Base-by-base conservation (phyloP, 2,329 filamentous ascomycete species). In the Talaromyces piceae region DNA sequence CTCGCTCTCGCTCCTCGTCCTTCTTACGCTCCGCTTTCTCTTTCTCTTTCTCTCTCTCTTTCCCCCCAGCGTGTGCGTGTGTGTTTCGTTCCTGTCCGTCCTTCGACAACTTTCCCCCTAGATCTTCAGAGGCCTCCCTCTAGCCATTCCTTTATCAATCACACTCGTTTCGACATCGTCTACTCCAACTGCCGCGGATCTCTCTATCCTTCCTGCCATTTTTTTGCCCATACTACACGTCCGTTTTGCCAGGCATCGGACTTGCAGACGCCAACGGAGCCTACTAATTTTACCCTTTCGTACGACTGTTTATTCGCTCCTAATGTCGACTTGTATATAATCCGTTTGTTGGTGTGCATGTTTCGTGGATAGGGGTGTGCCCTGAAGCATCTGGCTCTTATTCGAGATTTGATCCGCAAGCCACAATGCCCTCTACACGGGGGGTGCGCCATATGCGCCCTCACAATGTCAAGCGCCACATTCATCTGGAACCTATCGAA, bases 371-470 rank as follows among this genome's bases (percentile, higher is more conserved):
- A 25, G 23, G 23, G 39, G 39, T 26, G 20, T 43, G 2, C 20
- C 39, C 39, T 43, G 11, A 25, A 43, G 22, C 20, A 43, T 23
- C 39, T 25, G 39, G 20, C 22, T 43, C 20, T 23, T 26, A 12
- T 22, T 22, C 13, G 39, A 13, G 22, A 20, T 43, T n/a, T 9
- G 39, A 25, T 23, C 39, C 22, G 41, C 16, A 46, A 33, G 49
- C 49, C 41, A 56, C 47, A 51, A 64, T 64, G 62, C 56, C 57
- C 52, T 56, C 57, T 30, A 54, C 54, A 48, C 59, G 62, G 58
- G 57, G 56, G 44, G 50, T 55, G 31, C 52, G 30, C 39, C 51
- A 53, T 53, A 31, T 49, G 51, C 51, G 41, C 31, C 51, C 41
- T 33, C 41, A 45, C 47, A 45, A 23, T 25, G 16, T 30, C 9